These are phyloP conservation scores for Kodamaea kakaduensis DNA, from an alignment of 805 yeast species.

Conservation along the genomic window DNA sequence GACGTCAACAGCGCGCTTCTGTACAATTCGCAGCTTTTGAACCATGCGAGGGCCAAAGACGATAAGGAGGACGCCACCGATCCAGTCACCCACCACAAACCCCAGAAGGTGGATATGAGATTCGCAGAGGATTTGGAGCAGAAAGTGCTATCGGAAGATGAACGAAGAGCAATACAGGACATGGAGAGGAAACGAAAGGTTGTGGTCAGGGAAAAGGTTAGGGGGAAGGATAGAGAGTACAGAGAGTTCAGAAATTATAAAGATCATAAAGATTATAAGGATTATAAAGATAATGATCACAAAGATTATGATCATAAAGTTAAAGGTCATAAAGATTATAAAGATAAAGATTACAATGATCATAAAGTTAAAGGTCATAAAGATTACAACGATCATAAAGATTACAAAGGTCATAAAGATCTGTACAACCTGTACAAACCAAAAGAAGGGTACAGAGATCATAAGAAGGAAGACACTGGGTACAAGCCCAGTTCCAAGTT, in stretches of 20 bases:
- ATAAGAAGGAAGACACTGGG: too few species aligned
- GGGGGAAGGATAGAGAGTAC: neutral
- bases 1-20: conserved; percentile 13
- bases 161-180: conserved; percentile 10
- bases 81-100: conserved; percentile 3
- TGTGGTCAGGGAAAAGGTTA: neutral
- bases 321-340: too few species aligned
- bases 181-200: neutral
- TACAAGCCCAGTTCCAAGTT: too few species aligned
- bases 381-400: too few species aligned
- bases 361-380: too few species aligned
- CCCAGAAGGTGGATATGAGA: conserved; percentile 10
- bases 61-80: conserved; percentile 6
- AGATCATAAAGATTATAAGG: too few species aligned
- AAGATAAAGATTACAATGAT: too few species aligned
- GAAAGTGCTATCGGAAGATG: conserved; percentile 10
- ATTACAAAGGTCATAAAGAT: too few species aligned
- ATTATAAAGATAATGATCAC: too few species aligned
- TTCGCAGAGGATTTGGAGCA: conserved; percentile 12
- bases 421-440: too few species aligned
- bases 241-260: neutral
- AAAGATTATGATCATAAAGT: too few species aligned
- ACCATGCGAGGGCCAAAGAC: conserved; percentile 8
- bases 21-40: conserved; percentile 8
- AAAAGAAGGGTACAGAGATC: neutral